Evolutionary conservation across 2,329 filamentous ascomycete species (phyloP).

Genomic region (Neopestalotiopsis sp.): DNA sequence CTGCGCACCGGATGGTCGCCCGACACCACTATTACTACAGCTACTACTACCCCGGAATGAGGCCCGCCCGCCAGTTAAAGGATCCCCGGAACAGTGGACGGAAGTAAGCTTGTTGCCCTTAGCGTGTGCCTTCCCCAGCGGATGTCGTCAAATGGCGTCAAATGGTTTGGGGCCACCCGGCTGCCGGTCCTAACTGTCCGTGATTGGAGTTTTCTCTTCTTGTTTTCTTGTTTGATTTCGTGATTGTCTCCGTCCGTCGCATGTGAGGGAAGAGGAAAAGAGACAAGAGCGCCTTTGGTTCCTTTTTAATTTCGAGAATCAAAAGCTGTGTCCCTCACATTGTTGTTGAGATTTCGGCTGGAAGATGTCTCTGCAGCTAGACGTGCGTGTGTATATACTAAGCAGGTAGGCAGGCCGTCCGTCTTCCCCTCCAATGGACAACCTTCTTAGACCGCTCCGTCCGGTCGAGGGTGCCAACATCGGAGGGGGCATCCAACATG

Average conservation of each 20-base stretch:
- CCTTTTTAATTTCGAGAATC: not conserved
- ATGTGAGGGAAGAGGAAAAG: too few relatives aligned
- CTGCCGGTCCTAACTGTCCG: conserved; percentile 17
- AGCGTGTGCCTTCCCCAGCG: not conserved
- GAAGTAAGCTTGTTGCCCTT: conserved; percentile 1
- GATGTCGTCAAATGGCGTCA: conserved; percentile 22
- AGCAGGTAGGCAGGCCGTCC: not conserved
- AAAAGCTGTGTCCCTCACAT: not conserved
- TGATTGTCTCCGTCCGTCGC: too few relatives aligned
- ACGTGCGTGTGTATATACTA: not conserved
- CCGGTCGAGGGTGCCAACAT: conserved; percentile 17
- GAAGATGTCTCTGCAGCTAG: not conserved
- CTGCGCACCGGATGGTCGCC: not conserved
- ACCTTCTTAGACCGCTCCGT: conserved; percentile 17
- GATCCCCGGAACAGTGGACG: not conserved
- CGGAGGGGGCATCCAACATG: not conserved
- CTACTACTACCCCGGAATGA: conserved; percentile 4
- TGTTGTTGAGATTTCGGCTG: not conserved
- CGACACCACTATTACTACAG: too few relatives aligned
- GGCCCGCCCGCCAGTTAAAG: not conserved
- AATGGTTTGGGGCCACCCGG: conserved; percentile 7
- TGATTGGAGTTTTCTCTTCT: conserved; percentile 12
- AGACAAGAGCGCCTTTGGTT: not conserved
- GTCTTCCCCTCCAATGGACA: conserved; percentile 15
- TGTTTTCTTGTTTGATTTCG: too few relatives aligned